phyloP scores from a whole-genome alignment of 163 green algal genomes.

The Chlorella variabilis region DNA sequence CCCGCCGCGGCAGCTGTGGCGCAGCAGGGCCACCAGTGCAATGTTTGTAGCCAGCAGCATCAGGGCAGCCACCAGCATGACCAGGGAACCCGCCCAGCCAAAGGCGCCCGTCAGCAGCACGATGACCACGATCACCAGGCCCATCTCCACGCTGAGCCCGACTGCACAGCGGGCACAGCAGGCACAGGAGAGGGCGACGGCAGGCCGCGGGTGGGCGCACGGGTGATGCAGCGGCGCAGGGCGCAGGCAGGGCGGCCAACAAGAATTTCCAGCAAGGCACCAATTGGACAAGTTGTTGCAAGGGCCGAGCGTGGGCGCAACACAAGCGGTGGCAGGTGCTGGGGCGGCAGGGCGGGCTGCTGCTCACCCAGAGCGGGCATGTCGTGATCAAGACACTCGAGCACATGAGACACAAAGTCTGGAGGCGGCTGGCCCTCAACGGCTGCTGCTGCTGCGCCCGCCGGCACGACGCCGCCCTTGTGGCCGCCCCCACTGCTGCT shows the following conservation, averaged over 20 bases:
- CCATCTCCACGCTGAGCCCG: constrained; percentile 3
- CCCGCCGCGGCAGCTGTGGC: constrained; percentile 26
- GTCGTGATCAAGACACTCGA: background rate
- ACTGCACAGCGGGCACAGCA: background rate
- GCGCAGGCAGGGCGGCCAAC: too few relatives aligned
- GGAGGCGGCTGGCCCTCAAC: background rate
- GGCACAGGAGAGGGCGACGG: background rate
- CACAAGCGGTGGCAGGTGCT: background rate
- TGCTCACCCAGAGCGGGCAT: background rate
- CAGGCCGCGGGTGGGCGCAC: too few relatives aligned
- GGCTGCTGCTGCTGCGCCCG: too few relatives aligned
- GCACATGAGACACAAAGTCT: background rate
- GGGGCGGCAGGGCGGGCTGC: background rate
- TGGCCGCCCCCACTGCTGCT: background rate
- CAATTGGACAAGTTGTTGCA: too few relatives aligned
- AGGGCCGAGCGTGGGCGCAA: too few relatives aligned
- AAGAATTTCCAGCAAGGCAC: too few relatives aligned
- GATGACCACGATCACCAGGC: background rate
- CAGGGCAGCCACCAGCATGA: background rate
- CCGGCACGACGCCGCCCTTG: too few relatives aligned
- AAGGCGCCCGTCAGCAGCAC: background rate
- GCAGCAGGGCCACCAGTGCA: constrained; percentile 7
- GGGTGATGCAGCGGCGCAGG: too few relatives aligned
- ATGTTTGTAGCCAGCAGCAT: constrained; percentile 22
- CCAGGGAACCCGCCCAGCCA: background rate